These are phyloP conservation scores for Daphne laureola DNA, from an alignment of 441 rosid species.

Conservation along the genomic window DNA sequence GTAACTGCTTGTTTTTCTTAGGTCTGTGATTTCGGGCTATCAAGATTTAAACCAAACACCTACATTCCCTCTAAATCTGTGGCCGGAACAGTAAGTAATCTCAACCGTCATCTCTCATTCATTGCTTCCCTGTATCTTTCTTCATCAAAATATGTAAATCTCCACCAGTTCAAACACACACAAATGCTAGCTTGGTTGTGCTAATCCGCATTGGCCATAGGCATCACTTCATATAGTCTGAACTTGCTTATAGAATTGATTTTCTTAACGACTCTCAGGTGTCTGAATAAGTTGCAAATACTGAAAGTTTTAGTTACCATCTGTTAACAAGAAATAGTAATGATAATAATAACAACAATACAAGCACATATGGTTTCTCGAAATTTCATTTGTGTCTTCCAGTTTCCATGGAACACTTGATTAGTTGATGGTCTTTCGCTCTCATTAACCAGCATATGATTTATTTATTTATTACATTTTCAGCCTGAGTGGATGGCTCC, in stretches of 20 bases:
- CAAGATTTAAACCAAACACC: slow-evolving; percentile 37
- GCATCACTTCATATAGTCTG: too few relatives aligned
- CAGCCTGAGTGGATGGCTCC: slow-evolving; percentile 60
- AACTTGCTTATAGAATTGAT: too few relatives aligned
- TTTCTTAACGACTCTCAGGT: too few relatives aligned
- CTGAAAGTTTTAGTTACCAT: too few relatives aligned
- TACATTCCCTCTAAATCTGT: slow-evolving; percentile 39
- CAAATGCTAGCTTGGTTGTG: too few relatives aligned
- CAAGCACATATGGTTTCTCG: not conserved
- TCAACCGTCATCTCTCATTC: too few relatives aligned
- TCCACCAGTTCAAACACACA: too few relatives aligned
- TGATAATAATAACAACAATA: not conserved
- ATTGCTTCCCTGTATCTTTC: too few relatives aligned
- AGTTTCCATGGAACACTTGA: slow-evolving; percentile 1
- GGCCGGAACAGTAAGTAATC: slow-evolving; percentile 40
- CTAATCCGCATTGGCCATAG: too few relatives aligned
- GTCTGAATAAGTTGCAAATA: too few relatives aligned
- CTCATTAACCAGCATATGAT: slow-evolving; percentile 1
- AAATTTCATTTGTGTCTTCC: not conserved
- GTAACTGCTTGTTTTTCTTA: not conserved
- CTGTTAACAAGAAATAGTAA: not conserved
- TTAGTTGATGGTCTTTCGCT: not conserved
- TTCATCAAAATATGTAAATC: too few relatives aligned
- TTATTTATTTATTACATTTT: slow-evolving; percentile 6
- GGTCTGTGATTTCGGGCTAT: slow-evolving; percentile 51